A percentile compares a stretch with the other conserved stretches of the same genome.
Evolutionary conservation across 1,139 yeast species (phyloP).

Genomic region (Pichia norvegensis): DNA sequence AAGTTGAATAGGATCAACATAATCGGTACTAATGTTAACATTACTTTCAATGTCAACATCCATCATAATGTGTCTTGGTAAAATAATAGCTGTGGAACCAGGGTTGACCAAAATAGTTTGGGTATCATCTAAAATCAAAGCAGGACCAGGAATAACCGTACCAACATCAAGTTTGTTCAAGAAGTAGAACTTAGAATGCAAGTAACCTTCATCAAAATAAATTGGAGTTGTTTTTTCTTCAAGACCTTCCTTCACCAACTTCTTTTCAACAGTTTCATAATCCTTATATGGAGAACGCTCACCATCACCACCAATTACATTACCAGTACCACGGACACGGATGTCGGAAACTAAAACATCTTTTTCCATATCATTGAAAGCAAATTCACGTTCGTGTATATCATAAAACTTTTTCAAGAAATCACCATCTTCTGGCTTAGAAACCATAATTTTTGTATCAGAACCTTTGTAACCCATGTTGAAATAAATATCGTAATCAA

Average conservation of each 20-base stretch:
- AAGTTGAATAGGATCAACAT: slow-evolving; percentile 44
- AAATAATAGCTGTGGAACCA: slow-evolving; percentile 51
- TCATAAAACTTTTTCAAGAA: slow-evolving; percentile 21
- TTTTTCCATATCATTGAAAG: slow-evolving; percentile 49
- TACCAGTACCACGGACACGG: slow-evolving; percentile 64
- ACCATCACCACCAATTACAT: slow-evolving; percentile 24
- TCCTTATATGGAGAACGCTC: slow-evolving; percentile 24
- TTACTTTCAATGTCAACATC: slow-evolving; percentile 1
- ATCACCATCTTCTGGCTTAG: slow-evolving; percentile 26
- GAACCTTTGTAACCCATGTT: slow-evolving; percentile 83
- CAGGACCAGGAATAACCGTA: slow-evolving; percentile 58
- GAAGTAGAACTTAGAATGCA: slow-evolving; percentile 21
- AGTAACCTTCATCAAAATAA: slow-evolving; percentile 11
- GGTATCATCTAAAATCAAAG: slow-evolving; percentile 74
- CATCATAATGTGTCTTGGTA: slow-evolving; percentile 31
- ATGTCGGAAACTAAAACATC: slow-evolving; percentile 73
- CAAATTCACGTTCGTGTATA: slow-evolving; percentile 60
- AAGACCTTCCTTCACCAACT: slow-evolving; percentile 11
- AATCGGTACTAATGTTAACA: slow-evolving; percentile 3
- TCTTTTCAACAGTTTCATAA: slow-evolving; percentile 7
- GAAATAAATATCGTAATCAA: slow-evolving; percentile 48
- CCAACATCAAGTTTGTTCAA: slow-evolving; percentile 40
- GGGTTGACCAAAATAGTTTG: slow-evolving; percentile 83
- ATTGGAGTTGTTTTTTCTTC: slow-evolving; percentile 16
- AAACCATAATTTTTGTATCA: slow-evolving; percentile 72